phyloP scores from a whole-genome alignment of 164 flowering plant genomes.

The Sedum album region DNA sequence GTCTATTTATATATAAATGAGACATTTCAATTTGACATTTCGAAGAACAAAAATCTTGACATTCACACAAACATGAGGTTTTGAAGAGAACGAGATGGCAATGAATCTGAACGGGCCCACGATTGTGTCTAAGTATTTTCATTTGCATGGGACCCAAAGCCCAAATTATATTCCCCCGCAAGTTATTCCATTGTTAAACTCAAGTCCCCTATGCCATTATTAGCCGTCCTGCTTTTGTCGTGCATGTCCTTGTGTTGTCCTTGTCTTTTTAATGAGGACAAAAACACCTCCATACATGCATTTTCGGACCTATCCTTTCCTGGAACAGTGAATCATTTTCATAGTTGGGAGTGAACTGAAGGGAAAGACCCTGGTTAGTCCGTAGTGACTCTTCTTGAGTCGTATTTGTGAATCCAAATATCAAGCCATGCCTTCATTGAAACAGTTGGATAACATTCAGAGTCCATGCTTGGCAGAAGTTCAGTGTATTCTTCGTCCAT shows the following conservation, averaged over 20 bases:
- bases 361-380: not conserved
- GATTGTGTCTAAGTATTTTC: not conserved
- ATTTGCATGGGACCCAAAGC: not conserved
- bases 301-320: not conserved
- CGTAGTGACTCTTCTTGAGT: not conserved
- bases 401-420: too few species aligned
- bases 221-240: not conserved
- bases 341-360: not conserved
- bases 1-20: too few species aligned
- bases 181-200: not conserved
- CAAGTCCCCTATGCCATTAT: slow-evolving; percentile 4
- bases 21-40: too few species aligned
- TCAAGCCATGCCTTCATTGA: too few species aligned
- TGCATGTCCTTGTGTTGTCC: slow-evolving; percentile 1
- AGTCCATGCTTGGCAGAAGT: not conserved
- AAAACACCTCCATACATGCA: slow-evolving; percentile 5
- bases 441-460: not conserved
- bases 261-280: slow-evolving; percentile 2
- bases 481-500: not conserved
- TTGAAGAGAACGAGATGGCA: not conserved
- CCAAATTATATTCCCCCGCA: not conserved
- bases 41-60: not conserved
- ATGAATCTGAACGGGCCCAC: not conserved
- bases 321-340: not conserved
- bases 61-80: not conserved